These are phyloP conservation scores for Ustilago nuda DNA, from an alignment of 1,284 basidiomycete genomes.

Conservation along the genomic window DNA sequence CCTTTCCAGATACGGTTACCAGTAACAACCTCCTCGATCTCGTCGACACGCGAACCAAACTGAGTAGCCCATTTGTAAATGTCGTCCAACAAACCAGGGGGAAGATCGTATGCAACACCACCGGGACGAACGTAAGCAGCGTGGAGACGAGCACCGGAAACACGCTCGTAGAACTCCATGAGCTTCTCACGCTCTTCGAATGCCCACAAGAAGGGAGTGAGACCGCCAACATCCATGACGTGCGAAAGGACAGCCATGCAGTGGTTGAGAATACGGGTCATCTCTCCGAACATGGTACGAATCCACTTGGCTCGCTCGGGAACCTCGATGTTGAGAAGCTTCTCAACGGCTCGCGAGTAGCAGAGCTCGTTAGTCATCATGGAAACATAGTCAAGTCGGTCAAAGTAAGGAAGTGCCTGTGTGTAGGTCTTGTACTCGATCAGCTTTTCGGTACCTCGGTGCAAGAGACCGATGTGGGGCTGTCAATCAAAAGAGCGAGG, in stretches of 20 bases:
- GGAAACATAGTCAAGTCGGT: conserved; percentile 97
- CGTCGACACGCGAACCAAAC: conserved; percentile 88
- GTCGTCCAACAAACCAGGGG: conserved; percentile 94
- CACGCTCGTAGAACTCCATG: conserved; percentile 99
- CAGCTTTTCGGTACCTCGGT: conserved; percentile 97
- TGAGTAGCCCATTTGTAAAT: conserved; percentile 98
- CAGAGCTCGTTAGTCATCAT: conserved; percentile 80
- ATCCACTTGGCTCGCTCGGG: conserved; percentile 99
- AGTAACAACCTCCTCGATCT: conserved; percentile 97
- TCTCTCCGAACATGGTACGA: conserved; percentile 94
- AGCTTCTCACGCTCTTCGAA: conserved; percentile 99
- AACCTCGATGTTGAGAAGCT: conserved; percentile 96
- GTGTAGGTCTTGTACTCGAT: conserved; percentile 99
- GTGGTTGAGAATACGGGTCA: conserved; percentile 95
- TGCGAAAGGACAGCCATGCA: conserved; percentile 97
- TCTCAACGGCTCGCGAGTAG: conserved; percentile 97
- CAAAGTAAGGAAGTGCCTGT: conserved; percentile 98
- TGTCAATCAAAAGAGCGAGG: conserved; percentile 24
- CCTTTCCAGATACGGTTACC: conserved; percentile 99
- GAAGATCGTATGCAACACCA: conserved; percentile 96
- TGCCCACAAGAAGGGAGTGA: conserved; percentile 99
- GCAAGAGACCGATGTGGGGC: conserved; percentile 93
- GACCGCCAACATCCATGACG: conserved; percentile 80
- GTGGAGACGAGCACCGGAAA: conserved; percentile 96
- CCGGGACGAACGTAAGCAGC: conserved; percentile 98